A percentile compares a stretch with the other conserved stretches of the same genome.
phyloP scores from a whole-genome alignment of 495 filamentous ascomycete species.

The Penicillium desertorum region DNA sequence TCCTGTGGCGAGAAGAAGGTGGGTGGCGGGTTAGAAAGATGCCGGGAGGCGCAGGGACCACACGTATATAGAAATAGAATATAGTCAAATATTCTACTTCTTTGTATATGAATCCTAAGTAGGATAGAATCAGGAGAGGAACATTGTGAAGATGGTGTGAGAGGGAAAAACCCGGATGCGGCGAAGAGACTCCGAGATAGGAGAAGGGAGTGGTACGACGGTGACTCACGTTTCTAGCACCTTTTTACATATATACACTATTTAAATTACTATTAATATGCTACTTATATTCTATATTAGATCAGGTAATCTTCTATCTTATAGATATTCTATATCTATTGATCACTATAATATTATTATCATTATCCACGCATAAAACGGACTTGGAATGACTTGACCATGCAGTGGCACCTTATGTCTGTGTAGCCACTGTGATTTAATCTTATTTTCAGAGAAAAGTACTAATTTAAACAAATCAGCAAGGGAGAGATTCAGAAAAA shows the following conservation, averaged over 20 bases:
- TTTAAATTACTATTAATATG: background rate
- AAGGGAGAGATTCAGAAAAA: background rate
- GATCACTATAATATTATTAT: background rate
- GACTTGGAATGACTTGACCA: background rate
- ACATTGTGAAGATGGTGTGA: conserved; percentile 1
- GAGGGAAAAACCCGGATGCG: conserved; percentile 14
- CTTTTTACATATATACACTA: background rate
- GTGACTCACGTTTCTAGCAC: conserved; percentile 12
- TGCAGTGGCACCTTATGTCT: background rate
- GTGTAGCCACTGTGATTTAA: conserved; percentile 1
- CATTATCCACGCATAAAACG: background rate
- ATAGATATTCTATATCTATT: background rate
- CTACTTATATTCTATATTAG: conserved; percentile 1
- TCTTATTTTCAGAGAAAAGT: background rate
- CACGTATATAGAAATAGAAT: conserved; percentile 9
- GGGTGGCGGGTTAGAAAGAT: conserved; percentile 29
- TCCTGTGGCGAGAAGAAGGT: conserved; percentile 27
- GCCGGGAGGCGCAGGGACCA: conserved; percentile 18
- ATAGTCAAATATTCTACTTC: conserved; percentile 10
- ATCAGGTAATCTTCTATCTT: background rate
- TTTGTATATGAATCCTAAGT: background rate
- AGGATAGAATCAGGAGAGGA: background rate
- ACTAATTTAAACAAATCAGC: background rate
- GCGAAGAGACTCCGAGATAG: conserved; percentile 13
- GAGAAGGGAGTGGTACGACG: conserved; percentile 10